phyloP scores from a whole-genome alignment of 129 eudicot genomes.

The Flaveria bidentis region DNA sequence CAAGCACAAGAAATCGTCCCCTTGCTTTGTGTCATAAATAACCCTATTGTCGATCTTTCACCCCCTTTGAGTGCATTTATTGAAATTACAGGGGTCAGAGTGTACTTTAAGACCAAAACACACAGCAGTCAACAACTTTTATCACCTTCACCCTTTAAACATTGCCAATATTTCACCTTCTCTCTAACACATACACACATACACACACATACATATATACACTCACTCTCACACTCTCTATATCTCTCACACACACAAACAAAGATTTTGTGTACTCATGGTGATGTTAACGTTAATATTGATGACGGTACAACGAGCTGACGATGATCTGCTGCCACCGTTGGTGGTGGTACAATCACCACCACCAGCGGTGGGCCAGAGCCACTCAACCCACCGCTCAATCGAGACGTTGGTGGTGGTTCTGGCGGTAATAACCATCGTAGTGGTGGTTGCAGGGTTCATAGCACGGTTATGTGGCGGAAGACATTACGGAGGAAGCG shows the following conservation, averaged over 20 bases:
- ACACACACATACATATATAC: not conserved
- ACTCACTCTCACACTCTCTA: slow-evolving; percentile 17
- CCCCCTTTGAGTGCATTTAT: not conserved
- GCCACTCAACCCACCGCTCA: slow-evolving; percentile 57
- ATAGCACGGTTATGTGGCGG: slow-evolving; percentile 91
- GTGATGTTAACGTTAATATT: slow-evolving; percentile 30
- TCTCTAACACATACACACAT: slow-evolving; percentile 2
- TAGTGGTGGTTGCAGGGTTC: slow-evolving; percentile 71
- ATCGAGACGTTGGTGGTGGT: slow-evolving; percentile 93
- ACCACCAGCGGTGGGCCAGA: slow-evolving; percentile 31
- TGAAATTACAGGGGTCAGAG: not conserved
- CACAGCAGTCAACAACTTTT: slow-evolving; percentile 27
- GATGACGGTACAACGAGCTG: slow-evolving; percentile 28
- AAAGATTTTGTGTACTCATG: slow-evolving; percentile 19
- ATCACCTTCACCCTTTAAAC: slow-evolving; percentile 19
- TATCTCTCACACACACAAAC: not conserved
- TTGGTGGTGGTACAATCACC: slow-evolving; percentile 65
- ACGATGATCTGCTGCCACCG: slow-evolving; percentile 56
- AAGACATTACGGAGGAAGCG: slow-evolving; percentile 63
- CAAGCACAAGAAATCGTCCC: no score
- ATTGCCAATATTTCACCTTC: not conserved
- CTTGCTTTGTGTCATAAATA: no score
- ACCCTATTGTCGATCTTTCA: no score
- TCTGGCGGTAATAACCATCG: slow-evolving; percentile 70
- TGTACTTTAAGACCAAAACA: slow-evolving; percentile 17